These are phyloP conservation scores for Kitagawia praeruptora DNA, from an alignment of 129 eudicot species.

Conservation along the genomic window DNA sequence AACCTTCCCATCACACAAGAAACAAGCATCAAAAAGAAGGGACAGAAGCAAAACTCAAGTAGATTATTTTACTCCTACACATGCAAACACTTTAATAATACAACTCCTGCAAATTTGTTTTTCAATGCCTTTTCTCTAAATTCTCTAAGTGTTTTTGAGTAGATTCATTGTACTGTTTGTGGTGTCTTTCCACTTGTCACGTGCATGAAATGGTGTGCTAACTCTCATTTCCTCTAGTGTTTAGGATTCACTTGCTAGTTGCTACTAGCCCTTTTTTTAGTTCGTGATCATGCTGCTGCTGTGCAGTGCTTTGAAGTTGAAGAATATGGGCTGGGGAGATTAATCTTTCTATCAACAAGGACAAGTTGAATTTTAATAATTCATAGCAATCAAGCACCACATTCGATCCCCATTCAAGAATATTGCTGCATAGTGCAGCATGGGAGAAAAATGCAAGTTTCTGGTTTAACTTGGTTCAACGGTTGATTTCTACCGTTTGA, in stretches of 20 bases:
- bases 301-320: background rate
- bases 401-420: background rate
- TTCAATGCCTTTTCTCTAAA: background rate
- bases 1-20: constrained; percentile 18
- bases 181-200: constrained; percentile 15
- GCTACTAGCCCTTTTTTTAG: background rate
- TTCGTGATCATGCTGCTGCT: background rate
- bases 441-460: background rate
- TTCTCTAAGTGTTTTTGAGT: background rate
- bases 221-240: background rate
- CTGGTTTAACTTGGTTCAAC: background rate
- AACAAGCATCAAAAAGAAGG: constrained; percentile 17
- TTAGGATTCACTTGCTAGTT: background rate
- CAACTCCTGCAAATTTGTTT: background rate
- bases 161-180: background rate
- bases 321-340: background rate
- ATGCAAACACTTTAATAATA: background rate
- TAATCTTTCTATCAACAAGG: background rate
- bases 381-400: background rate
- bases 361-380: background rate
- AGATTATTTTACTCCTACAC: background rate
- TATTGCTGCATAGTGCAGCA: background rate
- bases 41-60: constrained; percentile 6
- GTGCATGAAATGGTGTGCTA: background rate
- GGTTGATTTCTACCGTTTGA: background rate